Base-by-base conservation (phyloP, 495 filamentous ascomycete species). In the Letharia columbiana region DNA sequence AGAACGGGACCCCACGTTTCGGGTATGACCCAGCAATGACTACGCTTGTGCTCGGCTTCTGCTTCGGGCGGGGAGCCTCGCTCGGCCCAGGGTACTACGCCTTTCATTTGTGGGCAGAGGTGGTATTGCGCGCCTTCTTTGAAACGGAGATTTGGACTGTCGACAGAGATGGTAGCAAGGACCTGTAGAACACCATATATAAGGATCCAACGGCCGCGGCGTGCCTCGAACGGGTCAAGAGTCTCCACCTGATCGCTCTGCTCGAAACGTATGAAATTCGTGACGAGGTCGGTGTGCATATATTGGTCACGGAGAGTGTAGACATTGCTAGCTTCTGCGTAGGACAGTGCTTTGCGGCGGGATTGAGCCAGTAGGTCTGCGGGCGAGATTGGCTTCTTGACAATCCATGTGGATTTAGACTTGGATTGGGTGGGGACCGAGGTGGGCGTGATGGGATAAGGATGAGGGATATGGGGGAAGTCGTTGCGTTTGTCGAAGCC, bases 101-200 rank as follows among this genome's bases (percentile, higher is more conserved):
- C 83, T 60, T 78, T 79, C 33, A 88, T 78, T 18, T 78, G 76
- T 20, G 84, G 80, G 60, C 81, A 85, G 18, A 91, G 80, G 69
- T 88, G 86, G 72, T 91, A 90, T 42, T 80, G 69, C 3, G 88
- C 86, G 15, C 79, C 80, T 11, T 86, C 81, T 20, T 78, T 81
- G 72, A 83, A 87, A 12, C 80, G 79, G 0, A 87, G 76, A 31
- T 81, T 80, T 13, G 84, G 84, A 7, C 83, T 77, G 68, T 91
- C 88, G 44, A 89, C 88, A 11, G 86, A 82, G 50, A 91, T 79
- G 54, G 81, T 83, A 1, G 87, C 87, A 2, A 91, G 79, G 1
- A 84, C 85, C 73, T 92, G 89, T 28, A 92, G 75, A 18, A 88
- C 77, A 42, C 85, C 83, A 72, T 92, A 92, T 47, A 91, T 81